phyloP scores from a whole-genome alignment of 2,329 filamentous ascomycete genomes.

The Xenosphaeropsis pyriputrescens region DNA sequence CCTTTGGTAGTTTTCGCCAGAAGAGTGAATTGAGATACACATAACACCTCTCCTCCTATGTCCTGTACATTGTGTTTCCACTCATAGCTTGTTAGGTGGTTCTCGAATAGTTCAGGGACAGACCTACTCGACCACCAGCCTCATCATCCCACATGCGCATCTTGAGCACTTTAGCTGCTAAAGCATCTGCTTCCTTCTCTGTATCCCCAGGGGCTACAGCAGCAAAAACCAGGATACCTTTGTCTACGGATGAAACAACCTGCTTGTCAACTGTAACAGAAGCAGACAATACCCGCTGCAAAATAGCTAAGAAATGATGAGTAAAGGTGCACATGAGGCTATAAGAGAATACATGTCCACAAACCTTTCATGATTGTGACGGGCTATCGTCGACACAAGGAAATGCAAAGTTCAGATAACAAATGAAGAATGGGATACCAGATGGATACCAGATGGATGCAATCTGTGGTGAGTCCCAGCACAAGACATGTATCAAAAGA shows the following conservation, averaged over 20 bases:
- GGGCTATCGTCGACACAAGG: slow-evolving; percentile 1
- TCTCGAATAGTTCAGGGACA: slow-evolving; percentile 1
- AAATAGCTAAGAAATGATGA: slow-evolving; percentile 48
- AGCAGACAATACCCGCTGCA: slow-evolving; percentile 88
- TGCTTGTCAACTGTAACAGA: slow-evolving; percentile 91
- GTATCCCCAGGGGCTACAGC: slow-evolving; percentile 86
- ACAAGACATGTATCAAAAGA: too few relatives aligned
- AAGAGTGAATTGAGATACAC: slow-evolving; percentile 94
- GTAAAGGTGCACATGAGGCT: slow-evolving; percentile 3
- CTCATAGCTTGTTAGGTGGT: slow-evolving; percentile 23
- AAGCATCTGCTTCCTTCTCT: slow-evolving; percentile 68
- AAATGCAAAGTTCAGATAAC: too few relatives aligned
- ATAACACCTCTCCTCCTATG: slow-evolving; percentile 84
- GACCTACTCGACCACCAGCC: slow-evolving; percentile 14
- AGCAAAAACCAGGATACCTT: slow-evolving; percentile 80
- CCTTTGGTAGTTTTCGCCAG: slow-evolving; percentile 90
- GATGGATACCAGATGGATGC: too few relatives aligned
- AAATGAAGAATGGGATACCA: too few relatives aligned
- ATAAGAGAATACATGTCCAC: background rate
- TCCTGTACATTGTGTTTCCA: slow-evolving; percentile 89
- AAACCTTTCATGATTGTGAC: background rate
- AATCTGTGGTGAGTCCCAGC: too few relatives aligned
- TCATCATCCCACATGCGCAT: slow-evolving; percentile 61
- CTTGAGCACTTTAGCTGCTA: slow-evolving; percentile 78
- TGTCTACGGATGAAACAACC: slow-evolving; percentile 79